Conservation (phyloP, 2,329 filamentous ascomycete species). For the Trichoderma guizhouense region DNA sequence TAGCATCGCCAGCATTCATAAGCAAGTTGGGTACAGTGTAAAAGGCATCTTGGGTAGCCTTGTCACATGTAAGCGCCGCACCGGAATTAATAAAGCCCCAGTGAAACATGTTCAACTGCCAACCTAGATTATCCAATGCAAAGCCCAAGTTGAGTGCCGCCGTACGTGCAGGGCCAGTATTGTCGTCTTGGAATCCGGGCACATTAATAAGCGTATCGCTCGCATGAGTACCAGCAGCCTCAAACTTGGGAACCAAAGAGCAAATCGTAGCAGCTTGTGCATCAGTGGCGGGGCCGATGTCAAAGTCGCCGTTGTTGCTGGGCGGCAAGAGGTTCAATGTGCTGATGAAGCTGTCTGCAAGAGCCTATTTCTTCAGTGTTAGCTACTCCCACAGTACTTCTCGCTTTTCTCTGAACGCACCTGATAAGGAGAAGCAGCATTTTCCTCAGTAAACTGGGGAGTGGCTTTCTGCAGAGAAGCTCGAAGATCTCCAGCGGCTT, state of each 20-base stretch:
- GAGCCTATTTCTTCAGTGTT: background rate
- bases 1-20: background rate
- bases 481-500: background rate
- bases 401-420: background rate
- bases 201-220: background rate
- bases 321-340: background rate
- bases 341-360: background rate
- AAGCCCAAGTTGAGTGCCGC: background rate
- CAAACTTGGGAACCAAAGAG: background rate
- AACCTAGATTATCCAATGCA: background rate
- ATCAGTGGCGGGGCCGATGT: background rate
- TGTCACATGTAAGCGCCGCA: background rate
- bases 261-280: background rate
- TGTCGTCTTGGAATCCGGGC: background rate
- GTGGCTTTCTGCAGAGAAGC: background rate
- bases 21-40: background rate
- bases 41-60: background rate
- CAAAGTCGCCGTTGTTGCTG: background rate
- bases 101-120: background rate
- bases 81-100: background rate
- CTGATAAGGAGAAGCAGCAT: background rate
- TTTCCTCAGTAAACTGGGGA: background rate
- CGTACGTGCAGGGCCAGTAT: background rate
- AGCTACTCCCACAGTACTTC: background rate
- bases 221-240: background rate